These are phyloP conservation scores for Elongisporangium prolatum DNA, from an alignment of 352 stramenopile genomes.

Conservation along the genomic window DNA sequence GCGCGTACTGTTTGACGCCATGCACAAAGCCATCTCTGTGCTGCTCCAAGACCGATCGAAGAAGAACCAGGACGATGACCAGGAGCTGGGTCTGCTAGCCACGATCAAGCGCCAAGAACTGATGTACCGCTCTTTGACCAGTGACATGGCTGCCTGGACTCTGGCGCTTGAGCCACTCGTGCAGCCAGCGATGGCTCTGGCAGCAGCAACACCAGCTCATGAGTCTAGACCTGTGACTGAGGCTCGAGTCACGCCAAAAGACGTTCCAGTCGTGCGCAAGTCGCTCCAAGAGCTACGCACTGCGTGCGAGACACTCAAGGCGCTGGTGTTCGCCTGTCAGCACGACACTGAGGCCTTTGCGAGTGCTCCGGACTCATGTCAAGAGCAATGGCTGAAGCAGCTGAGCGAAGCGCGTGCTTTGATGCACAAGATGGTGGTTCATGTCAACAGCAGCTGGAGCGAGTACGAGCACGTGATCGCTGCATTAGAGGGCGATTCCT, in stretches of 20 bases:
- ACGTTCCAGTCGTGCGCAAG: not conserved
- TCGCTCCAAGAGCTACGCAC: constrained; percentile 33
- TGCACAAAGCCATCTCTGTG: constrained; percentile 3
- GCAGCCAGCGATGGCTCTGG: not conserved
- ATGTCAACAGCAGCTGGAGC: not conserved
- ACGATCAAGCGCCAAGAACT: not conserved
- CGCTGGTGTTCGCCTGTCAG: constrained; percentile 36
- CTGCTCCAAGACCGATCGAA: constrained; percentile 18
- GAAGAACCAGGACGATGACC: no score
- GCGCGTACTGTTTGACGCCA: not conserved
- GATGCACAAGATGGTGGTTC: not conserved
- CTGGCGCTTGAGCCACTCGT: constrained; percentile 7
- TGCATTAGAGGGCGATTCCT: not conserved
- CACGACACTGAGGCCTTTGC: constrained; percentile 16
- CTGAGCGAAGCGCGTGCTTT: not conserved
- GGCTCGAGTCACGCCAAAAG: constrained; percentile 2
- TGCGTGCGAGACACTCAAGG: constrained; percentile 45
- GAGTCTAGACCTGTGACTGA: not conserved
- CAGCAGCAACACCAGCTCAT: not conserved
- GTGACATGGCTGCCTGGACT: constrained; percentile 10
- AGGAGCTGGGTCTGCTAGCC: not conserved
- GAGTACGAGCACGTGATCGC: not conserved
- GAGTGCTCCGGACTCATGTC: not conserved
- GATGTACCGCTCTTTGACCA: not conserved
- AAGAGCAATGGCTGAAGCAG: not conserved